Conservation (phyloP, 345 rosid genomes). For the Geranium brycei region DNA sequence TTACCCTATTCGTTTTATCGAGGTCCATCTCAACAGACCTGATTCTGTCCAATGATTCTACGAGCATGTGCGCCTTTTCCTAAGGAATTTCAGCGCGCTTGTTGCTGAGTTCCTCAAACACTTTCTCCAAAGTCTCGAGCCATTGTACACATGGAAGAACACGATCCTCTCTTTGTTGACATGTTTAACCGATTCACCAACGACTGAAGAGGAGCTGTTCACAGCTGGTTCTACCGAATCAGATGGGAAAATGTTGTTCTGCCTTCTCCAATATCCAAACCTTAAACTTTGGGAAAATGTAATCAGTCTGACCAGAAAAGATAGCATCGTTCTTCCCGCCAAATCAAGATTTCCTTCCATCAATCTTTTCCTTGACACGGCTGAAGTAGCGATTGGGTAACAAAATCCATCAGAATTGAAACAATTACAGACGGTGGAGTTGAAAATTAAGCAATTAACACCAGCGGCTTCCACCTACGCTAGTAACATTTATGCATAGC, state of each 20-base stretch:
- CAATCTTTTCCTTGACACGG: conserved; percentile 31
- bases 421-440: conserved; percentile 3
- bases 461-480: neutral
- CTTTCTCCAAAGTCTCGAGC: conserved; percentile 57
- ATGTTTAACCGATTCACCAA: conserved; percentile 7
- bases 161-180: conserved; percentile 28
- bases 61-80: conserved; percentile 71
- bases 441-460: conserved; percentile 1
- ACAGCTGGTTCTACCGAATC: conserved; percentile 21
- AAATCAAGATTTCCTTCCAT: conserved; percentile 22
- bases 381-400: conserved; percentile 39
- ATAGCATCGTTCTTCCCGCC: conserved; percentile 22
- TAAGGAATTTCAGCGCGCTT: conserved; percentile 62
- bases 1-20: conserved; percentile 75
- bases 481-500: neutral
- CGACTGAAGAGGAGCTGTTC: conserved; percentile 13
- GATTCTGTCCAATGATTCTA: conserved; percentile 75
- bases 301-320: conserved; percentile 36
- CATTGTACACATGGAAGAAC: conserved; percentile 61
- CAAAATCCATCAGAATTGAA: conserved; percentile 5
- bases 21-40: conserved; percentile 79
- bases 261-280: conserved; percentile 41
- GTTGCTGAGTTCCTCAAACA: conserved; percentile 42
- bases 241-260: conserved; percentile 33
- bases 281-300: conserved; percentile 26